Percentiles rank a stretch among this genome's conserved stretches.
These are phyloP conservation scores for Gastrolobium bilobum DNA, from an alignment of 306 rosid species.

Conservation along the genomic window DNA sequence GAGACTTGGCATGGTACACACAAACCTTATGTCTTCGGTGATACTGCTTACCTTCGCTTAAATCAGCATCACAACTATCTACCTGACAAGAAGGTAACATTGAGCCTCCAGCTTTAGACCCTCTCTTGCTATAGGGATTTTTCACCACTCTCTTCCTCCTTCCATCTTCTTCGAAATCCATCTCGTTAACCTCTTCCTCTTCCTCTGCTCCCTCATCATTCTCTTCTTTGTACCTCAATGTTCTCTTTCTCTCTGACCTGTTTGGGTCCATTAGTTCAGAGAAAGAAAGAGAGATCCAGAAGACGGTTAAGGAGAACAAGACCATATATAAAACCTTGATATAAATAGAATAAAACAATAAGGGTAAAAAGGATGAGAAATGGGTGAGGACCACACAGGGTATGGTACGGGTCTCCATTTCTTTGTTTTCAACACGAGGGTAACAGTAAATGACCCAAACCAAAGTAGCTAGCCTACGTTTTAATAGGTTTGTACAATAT, in stretches of 20 bases:
- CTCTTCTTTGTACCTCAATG: conserved; percentile 49
- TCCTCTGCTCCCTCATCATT: conserved; percentile 48
- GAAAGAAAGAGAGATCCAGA: conserved; percentile 42
- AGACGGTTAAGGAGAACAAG: conserved; percentile 41
- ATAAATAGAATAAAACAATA: conserved; percentile 25
- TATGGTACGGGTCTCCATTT: conserved; percentile 39
- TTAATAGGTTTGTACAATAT: conserved; percentile 41
- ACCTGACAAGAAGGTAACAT: conserved; percentile 70
- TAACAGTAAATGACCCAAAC: conserved; percentile 44
- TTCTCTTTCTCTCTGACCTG: conserved; percentile 76
- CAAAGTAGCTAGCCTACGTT: conserved; percentile 29
- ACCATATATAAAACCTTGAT: conserved; percentile 25
- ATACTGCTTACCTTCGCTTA: conserved; percentile 68
- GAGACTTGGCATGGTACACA: conserved; percentile 76
- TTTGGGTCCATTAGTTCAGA: conserved; percentile 63
- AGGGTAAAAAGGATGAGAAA: conserved; percentile 41
- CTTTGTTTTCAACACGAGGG: conserved; percentile 41
- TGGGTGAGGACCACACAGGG: conserved; percentile 65
- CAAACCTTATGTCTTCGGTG: conserved; percentile 91
- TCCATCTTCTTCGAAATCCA: conserved; percentile 61
- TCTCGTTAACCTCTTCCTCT: conserved; percentile 16
- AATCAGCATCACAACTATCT: conserved; percentile 74
- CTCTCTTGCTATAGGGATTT: conserved; percentile 51
- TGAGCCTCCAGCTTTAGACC: conserved; percentile 63
- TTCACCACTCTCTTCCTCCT: conserved; percentile 55